These are phyloP conservation scores for Carex cristatella DNA, from an alignment of 176 grass and related monocot species.

Conservation along the genomic window DNA sequence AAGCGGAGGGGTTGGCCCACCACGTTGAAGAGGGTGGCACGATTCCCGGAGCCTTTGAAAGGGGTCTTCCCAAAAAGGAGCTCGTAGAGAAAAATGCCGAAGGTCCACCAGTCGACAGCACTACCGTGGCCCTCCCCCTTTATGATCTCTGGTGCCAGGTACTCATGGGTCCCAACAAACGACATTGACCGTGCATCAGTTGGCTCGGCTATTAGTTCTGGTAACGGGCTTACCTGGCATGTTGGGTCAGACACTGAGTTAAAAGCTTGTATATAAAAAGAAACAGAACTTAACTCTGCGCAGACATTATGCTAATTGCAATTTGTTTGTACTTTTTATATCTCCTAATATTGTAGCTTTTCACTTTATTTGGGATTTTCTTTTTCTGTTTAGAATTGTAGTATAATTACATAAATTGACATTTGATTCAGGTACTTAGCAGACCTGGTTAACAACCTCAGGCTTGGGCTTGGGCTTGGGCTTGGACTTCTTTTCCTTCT, in stretches of 20 bases:
- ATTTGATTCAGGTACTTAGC: not conserved
- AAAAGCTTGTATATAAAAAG: not conserved
- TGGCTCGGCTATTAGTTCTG: conserved; percentile 83
- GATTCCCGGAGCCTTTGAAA: conserved; percentile 81
- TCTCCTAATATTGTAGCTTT: not conserved
- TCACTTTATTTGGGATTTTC: not conserved
- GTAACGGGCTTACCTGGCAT: conserved; percentile 42
- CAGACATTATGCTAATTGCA: not conserved
- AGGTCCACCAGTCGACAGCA: conserved; percentile 97
- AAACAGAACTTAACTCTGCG: not conserved
- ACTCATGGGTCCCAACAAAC: conserved; percentile 89
- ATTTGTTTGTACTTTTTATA: not conserved
- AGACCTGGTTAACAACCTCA: conserved; percentile 74
- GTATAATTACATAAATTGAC: not conserved
- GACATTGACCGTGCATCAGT: conserved; percentile 82
- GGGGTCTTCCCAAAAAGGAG: conserved; percentile 92
- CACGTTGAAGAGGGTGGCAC: conserved; percentile 75
- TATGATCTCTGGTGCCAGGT: conserved; percentile 91
- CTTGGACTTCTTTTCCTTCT: conserved; percentile 69
- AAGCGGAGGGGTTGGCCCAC: conserved; percentile 66
- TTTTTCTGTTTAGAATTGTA: not conserved
- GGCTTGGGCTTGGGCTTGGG: conserved; percentile 40
- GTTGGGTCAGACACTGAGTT: not conserved
- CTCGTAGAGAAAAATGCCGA: conserved; percentile 86
- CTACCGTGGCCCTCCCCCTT: conserved; percentile 90